Base-by-base conservation (phyloP, 768 basidiomycete genomes). In the Leccinum subgranulosum region DNA sequence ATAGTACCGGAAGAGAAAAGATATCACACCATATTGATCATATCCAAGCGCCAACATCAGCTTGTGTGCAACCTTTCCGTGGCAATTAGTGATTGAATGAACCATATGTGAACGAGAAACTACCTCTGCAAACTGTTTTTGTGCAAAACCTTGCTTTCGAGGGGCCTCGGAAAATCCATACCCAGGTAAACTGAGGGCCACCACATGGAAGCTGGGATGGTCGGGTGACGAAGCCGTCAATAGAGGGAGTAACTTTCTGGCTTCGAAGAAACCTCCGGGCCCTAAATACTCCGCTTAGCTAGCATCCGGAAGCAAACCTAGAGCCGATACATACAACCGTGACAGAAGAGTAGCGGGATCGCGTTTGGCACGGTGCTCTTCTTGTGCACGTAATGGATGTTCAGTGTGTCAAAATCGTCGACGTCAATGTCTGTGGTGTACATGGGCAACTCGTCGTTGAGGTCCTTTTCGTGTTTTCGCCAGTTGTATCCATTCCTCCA, bases 111-210 rank as follows among this genome's bases (percentile, higher is more conserved):
- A 6, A 54, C 3, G 43, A 49, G 15, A 12, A 56, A 53, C 25
- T 46, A 81, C 85, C 71, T 87, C 82, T 1, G 84, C 84, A 50
- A 80, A 84, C 49, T 86, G 83, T n/a, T 66, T 58, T 0, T 69
- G 28, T 8, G 60, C 64, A 59, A 86, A 87, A 0, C 84, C 84
- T 57, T 75, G 75, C 64, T 79, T 80, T 51, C 66, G 80, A 0
- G 82, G 79, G 0, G 78, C 82, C 45, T 83, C 77, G 0, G 85
- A 86, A 68, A 85, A 87, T 0, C 83, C 85, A 66, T 72, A 87
- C 0, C 83, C 84, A 9, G 85, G 86, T 17, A 87, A 62, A 61
- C 85, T 81, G 34, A 79, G 60, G 0, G 80, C 81, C 0, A 88
- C 83, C 21, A 88, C 82, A 60, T 87, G 83, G 66, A 88, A 87